Percentiles rank a stretch among this genome's conserved stretches.
Conservation (phyloP, 2,329 filamentous ascomycete genomes). For the Amauroascus niger region DNA sequence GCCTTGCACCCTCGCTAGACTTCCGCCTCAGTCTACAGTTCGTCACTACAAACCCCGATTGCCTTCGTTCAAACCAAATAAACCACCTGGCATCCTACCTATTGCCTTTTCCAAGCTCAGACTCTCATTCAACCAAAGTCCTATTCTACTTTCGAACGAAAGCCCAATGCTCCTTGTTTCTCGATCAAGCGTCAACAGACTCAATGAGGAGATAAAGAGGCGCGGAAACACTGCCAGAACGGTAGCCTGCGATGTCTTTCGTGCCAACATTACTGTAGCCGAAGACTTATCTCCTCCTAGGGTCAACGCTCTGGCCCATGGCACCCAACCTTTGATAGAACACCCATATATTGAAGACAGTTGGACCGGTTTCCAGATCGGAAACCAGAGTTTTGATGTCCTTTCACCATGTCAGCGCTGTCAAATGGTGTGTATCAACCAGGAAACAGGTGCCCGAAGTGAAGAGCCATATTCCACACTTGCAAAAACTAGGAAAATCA, state of each 20-base stretch:
- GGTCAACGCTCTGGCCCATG: neutral
- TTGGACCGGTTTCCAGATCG: slow-evolving; percentile 63
- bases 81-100: neutral
- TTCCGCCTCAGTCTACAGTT: slow-evolving; percentile 58
- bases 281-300: slow-evolving; percentile 35
- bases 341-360: slow-evolving; percentile 62
- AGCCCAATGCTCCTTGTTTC: slow-evolving; percentile 84
- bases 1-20: slow-evolving; percentile 73
- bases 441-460: slow-evolving; percentile 64
- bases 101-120: slow-evolving; percentile 37
- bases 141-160: slow-evolving; percentile 81
- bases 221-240: slow-evolving; percentile 33
- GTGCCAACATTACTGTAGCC: slow-evolving; percentile 75
- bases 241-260: slow-evolving; percentile 65
- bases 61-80: neutral
- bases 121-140: slow-evolving; percentile 36
- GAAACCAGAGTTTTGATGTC: slow-evolving; percentile 45
- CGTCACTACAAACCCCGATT: slow-evolving; percentile 54
- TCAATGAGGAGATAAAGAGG: slow-evolving; percentile 62
- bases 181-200: slow-evolving; percentile 62
- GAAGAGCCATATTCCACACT: slow-evolving; percentile 84
- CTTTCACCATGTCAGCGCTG: slow-evolving; percentile 79
- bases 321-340: slow-evolving; percentile 2
- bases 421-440: slow-evolving; percentile 93
- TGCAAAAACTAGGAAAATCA: slow-evolving; percentile 72